Evolutionary conservation across 441 rosid species (phyloP).

Genomic region (Syzygium malaccense): DNA sequence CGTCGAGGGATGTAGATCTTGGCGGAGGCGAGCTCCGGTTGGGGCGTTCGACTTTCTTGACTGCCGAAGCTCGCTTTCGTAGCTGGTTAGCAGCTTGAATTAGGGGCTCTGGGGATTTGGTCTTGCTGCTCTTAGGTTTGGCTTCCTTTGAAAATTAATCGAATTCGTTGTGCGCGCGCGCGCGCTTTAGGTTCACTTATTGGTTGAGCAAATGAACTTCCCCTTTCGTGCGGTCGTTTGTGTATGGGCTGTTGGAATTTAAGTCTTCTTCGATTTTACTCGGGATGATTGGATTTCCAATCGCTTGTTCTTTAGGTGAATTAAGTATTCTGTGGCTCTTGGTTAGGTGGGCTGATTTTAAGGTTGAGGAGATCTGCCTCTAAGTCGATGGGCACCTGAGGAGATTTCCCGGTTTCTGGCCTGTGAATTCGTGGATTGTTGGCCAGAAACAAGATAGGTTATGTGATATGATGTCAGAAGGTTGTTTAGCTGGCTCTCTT

Average conservation of each 20-base stretch:
- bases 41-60: not conserved
- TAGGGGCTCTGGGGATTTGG: not conserved
- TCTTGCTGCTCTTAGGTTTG: not conserved
- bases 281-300: not conserved
- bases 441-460: not conserved
- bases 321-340: not conserved
- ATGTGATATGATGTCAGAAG: not conserved
- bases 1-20: conserved; percentile 1
- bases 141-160: not conserved
- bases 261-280: not conserved
- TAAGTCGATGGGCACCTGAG: not conserved
- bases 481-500: not conserved
- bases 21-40: not conserved
- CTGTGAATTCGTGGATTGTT: not conserved
- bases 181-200: not conserved
- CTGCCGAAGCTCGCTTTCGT: not conserved
- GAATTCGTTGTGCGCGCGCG: not conserved
- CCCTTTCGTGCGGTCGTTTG: not conserved
- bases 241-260: not conserved
- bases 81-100: not conserved
- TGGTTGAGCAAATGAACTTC: not conserved
- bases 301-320: not conserved
- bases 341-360: not conserved
- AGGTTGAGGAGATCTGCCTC: not conserved
- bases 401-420: not conserved